These are phyloP conservation scores for Pseudocercospora macadamiae DNA, from an alignment of 2,329 filamentous ascomycete genomes.

Conservation along the genomic window DNA sequence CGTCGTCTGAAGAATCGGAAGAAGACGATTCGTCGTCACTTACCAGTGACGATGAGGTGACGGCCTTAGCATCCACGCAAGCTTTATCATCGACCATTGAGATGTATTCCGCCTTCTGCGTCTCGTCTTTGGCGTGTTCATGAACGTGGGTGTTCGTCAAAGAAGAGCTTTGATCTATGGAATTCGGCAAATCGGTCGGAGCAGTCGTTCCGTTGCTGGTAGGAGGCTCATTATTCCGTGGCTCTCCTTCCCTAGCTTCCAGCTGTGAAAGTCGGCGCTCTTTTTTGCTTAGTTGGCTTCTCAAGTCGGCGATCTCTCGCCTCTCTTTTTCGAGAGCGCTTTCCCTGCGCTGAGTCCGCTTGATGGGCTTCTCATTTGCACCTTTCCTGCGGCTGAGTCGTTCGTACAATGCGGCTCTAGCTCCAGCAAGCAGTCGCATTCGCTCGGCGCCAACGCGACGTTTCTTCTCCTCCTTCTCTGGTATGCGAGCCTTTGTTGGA, in stretches of 20 bases:
- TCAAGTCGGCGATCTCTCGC: background rate
- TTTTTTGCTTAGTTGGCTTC: background rate
- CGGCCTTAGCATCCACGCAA: background rate
- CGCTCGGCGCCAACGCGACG: conserved; percentile 36
- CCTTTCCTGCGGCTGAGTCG: background rate
- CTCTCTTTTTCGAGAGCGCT: background rate
- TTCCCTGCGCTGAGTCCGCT: background rate
- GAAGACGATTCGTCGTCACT: conserved; percentile 32
- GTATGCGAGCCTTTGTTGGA: conserved; percentile 73
- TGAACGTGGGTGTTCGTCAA: too few species aligned
- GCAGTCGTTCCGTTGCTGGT: too few species aligned
- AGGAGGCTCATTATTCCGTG: too few species aligned
- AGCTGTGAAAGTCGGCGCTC: background rate
- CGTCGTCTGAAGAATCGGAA: conserved; percentile 36
- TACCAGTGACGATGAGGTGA: background rate
- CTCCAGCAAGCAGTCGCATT: conserved; percentile 38
- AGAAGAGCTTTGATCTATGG: too few species aligned
- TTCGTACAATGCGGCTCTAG: conserved; percentile 3
- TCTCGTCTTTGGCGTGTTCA: too few species aligned
- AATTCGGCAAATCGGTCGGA: too few species aligned
- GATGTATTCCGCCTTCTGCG: too few species aligned
- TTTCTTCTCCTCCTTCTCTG: conserved; percentile 52
- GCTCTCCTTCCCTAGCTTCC: background rate
- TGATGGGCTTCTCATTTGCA: background rate
- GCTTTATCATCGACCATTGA: background rate